Base-by-base conservation (phyloP, 257 asterid genomes). In the Lithospermum erythrorhizon region DNA sequence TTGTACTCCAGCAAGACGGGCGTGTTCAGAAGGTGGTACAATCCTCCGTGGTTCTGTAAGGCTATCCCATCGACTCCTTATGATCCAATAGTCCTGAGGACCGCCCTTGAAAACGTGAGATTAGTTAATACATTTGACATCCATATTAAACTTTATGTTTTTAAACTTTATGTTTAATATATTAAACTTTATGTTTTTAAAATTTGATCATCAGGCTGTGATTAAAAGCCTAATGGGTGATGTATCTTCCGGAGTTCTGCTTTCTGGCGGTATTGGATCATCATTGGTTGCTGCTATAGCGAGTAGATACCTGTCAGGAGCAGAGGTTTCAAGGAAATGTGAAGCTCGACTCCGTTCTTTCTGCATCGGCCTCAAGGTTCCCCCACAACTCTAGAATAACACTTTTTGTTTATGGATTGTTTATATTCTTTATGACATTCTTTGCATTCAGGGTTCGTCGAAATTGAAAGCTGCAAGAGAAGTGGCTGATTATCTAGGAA, bases 351-450 rank as follows among this genome's bases (percentile, higher is more conserved):
- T 93, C 67, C 99, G 84, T 73, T 86, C 99, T 56, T 93, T 93
- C 82, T 93, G 97, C 62, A 91, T 93, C 54, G 99, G 99, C 71
- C 89, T 93, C 55, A 94, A 89, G 96, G 96, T 86, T 41, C n/a
- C 60, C 24, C 41, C 15, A 32, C 9, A 32, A 32, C 9, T 32
- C 45, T 62, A 6, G 20, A 5, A 6, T 61, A 27, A 0, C 19
- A 1, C 4, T 0, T 1, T 15, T 16, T 53, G 14, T 49, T 21
- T 30, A 8, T 22, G 29, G 6, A 9, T 35, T 0, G 6, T 30
- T 29, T 59, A 18, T 53, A 21, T 7, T 25, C 52, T 15, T 58
- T 49, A 21, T 58, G 29, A 16, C 21, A 48, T 63, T 64, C 56
- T 21, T 23, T 3, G n/a, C 23, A 66, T 63, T 37, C 75, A 90